Conservation (phyloP, 2,329 filamentous ascomycete species). For the Diplocarpon mali region DNA sequence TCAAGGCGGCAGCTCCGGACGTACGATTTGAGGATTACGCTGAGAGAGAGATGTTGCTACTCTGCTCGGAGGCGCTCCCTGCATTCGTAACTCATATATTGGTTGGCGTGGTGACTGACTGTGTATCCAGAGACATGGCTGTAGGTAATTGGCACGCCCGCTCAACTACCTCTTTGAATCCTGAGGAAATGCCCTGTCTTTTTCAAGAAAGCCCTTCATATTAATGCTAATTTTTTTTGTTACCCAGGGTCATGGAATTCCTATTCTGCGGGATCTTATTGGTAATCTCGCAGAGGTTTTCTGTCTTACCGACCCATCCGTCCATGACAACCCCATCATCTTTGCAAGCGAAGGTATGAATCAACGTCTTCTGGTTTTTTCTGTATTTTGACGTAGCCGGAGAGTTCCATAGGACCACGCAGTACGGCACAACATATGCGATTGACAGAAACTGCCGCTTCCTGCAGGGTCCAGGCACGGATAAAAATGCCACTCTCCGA, state of each 20-base stretch:
- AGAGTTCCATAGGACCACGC: conserved; percentile 64
- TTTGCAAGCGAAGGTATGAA: conserved; percentile 58
- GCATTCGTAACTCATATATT: conserved; percentile 59
- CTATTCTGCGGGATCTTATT: conserved; percentile 52
- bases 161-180: too few relatives aligned
- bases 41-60: conserved; percentile 12
- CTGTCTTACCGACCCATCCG: conserved; percentile 61
- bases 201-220: too few relatives aligned
- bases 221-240: too few relatives aligned
- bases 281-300: conserved; percentile 67
- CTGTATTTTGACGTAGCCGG: background rate
- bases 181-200: too few relatives aligned
- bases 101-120: conserved; percentile 54
- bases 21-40: conserved; percentile 19
- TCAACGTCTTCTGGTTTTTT: background rate
- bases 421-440: conserved; percentile 61
- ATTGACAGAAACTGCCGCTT: conserved; percentile 69
- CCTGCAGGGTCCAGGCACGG: conserved; percentile 62
- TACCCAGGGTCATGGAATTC: conserved; percentile 40
- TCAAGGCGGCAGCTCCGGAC: conserved; percentile 14
- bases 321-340: conserved; percentile 62
- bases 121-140: conserved; percentile 55
- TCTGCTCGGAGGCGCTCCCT: conserved; percentile 48
- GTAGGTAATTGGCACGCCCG: conserved; percentile 19
- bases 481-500: conserved; percentile 45